Conservation (phyloP, 768 basidiomycete species). For the Gymnopilus dilepis region DNA sequence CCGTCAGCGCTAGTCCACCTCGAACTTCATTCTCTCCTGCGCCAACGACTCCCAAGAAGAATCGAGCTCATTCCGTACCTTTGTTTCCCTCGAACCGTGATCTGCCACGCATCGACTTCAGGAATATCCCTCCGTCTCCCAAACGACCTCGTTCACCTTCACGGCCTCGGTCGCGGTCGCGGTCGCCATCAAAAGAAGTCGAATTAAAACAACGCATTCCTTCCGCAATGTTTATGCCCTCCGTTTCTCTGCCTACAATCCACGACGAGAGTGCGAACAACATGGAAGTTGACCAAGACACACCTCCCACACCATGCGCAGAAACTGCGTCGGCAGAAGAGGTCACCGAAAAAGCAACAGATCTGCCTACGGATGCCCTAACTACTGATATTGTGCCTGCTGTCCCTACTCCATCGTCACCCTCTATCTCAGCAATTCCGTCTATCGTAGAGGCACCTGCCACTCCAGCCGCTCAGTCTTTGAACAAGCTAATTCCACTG, state of each 20-base stretch:
- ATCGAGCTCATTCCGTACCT: slow-evolving; percentile 53
- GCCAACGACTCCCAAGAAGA: slow-evolving; percentile 28
- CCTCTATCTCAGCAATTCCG: neutral
- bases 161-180: slow-evolving; percentile 43
- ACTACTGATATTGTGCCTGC: slow-evolving; percentile 2
- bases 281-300: slow-evolving; percentile 27
- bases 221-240: slow-evolving; percentile 20
- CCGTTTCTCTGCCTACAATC: slow-evolving; percentile 28
- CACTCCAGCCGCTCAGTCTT: slow-evolving; percentile 24
- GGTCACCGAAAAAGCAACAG: slow-evolving; percentile 1
- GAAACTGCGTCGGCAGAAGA: slow-evolving; percentile 28
- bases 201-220: slow-evolving; percentile 38
- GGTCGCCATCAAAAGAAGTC: slow-evolving; percentile 49
- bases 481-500: slow-evolving; percentile 28
- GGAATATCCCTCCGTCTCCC: slow-evolving; percentile 47
- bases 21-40: slow-evolving; percentile 25
- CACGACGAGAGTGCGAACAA: slow-evolving; percentile 30
- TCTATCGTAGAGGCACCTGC: slow-evolving; percentile 14
- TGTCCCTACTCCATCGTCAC: slow-evolving; percentile 7
- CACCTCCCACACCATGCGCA: slow-evolving; percentile 18
- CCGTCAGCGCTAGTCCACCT: slow-evolving; percentile 26
- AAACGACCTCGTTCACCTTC: slow-evolving; percentile 43
- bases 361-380: neutral
- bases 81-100: slow-evolving; percentile 38
- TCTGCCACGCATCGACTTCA: slow-evolving; percentile 46